Evolutionary conservation across 805 yeast genomes (phyloP).

Genomic region (Yarrowia phangngaensis): DNA sequence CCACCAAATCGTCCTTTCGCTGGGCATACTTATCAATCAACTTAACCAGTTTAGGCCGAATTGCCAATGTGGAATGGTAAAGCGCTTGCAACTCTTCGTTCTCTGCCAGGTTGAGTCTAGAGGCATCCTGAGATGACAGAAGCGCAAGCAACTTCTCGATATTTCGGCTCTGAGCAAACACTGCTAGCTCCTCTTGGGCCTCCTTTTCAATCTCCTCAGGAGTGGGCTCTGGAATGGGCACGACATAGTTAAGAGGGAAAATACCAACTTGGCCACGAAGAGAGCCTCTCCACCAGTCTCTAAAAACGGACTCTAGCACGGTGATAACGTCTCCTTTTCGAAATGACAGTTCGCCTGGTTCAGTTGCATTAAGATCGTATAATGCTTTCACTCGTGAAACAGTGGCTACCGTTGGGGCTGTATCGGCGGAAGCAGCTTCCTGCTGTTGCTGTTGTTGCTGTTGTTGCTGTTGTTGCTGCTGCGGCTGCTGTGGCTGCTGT

Average conservation of each 20-base stretch:
- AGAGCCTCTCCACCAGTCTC: conserved; percentile 96
- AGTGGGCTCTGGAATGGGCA: conserved; percentile 66
- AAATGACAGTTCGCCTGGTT: conserved; percentile 84
- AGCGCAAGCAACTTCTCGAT: conserved; percentile 67
- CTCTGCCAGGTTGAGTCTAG: conserved; percentile 42
- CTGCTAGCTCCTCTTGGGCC: conserved; percentile 47
- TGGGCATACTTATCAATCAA: conserved; percentile 73
- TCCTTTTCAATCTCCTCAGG: conserved; percentile 56
- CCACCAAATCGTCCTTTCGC: conserved; percentile 71
- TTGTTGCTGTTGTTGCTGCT: conserved; percentile 30
- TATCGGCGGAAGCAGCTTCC: conserved; percentile 23
- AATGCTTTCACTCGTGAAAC: conserved; percentile 75
- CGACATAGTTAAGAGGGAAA: conserved; percentile 88
- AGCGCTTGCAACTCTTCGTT: conserved; percentile 67
- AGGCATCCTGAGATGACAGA: conserved; percentile 42
- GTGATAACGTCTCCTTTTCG: conserved; percentile 81
- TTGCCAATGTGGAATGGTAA: conserved; percentile 66
- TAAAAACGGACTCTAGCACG: conserved; percentile 79
- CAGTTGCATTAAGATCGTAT: conserved; percentile 72
- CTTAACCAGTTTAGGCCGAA: conserved; percentile 70
- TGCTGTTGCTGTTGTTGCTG: conserved; percentile 1
- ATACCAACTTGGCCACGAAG: conserved; percentile 77
- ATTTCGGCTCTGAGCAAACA: conserved; percentile 54
- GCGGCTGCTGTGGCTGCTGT: conserved; percentile 29
- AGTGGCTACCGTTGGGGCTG: conserved; percentile 38